Evolutionary conservation across 1,284 basidiomycete genomes (phyloP).

Genomic region (Xerocomus nothofagi): DNA sequence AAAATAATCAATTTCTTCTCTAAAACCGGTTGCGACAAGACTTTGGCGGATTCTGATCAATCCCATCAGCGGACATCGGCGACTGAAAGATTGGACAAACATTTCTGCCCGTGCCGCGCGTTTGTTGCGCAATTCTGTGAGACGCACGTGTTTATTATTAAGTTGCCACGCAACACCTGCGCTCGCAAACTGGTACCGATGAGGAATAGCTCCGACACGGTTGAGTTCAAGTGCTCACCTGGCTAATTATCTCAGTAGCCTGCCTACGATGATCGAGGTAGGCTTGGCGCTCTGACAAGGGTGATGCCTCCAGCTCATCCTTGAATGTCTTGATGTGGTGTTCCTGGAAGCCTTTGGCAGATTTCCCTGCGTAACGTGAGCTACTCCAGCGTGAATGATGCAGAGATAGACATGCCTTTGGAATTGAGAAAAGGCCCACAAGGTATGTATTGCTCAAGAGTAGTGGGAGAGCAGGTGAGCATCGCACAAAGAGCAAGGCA

Average conservation of each 20-base stretch:
- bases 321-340: conserved; percentile 20
- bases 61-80: conserved; percentile 12
- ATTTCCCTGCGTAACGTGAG: conserved; percentile 20
- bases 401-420: conserved; percentile 18
- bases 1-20: conserved; percentile 30
- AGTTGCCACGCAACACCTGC: conserved; percentile 30
- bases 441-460: conserved; percentile 27
- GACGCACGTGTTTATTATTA: conserved; percentile 16
- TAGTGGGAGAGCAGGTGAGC: conserved; percentile 11
- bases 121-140: conserved; percentile 23
- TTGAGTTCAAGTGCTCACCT: conserved; percentile 13
- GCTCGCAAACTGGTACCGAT: conserved; percentile 25
- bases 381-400: not conserved
- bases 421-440: conserved; percentile 28
- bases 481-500: conserved; percentile 10
- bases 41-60: conserved; percentile 18
- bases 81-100: conserved; percentile 14
- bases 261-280: conserved; percentile 25
- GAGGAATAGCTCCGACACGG: not conserved
- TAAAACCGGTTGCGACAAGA: conserved; percentile 22
- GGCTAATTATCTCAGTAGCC: conserved; percentile 1
- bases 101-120: conserved; percentile 28
- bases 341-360: conserved; percentile 28
- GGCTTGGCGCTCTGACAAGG: conserved; percentile 17
- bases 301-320: conserved; percentile 15